Percentiles rank a stretch among this genome's conserved stretches.
Evolutionary conservation across 257 asterid species (phyloP).

Genomic region (Salvia miltiorrhiza): DNA sequence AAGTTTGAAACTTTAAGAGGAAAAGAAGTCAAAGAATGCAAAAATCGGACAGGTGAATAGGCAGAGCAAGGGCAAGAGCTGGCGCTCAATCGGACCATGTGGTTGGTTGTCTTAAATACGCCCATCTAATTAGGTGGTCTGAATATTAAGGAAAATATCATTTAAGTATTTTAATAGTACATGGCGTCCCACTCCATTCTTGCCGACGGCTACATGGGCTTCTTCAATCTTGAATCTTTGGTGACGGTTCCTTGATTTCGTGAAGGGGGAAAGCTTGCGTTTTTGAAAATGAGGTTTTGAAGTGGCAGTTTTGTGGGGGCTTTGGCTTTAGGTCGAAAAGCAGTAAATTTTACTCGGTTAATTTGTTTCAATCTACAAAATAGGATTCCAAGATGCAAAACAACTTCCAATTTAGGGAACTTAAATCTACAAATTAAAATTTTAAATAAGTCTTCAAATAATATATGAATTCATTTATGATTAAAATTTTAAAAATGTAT

Average conservation of each 20-base stretch:
- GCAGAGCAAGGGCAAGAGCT: slow-evolving; percentile 15
- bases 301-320: not conserved
- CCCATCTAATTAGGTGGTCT: slow-evolving; percentile 44
- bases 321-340: not conserved
- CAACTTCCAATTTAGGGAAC: too few relatives aligned
- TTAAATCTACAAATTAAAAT: too few relatives aligned
- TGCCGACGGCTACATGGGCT: slow-evolving; percentile 5
- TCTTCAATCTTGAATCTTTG: slow-evolving; percentile 12
- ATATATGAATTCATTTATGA: too few relatives aligned
- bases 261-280: slow-evolving; percentile 21
- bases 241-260: not conserved
- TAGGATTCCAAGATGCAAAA: too few relatives aligned
- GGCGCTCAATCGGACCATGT: slow-evolving; percentile 16
- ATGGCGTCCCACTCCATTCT: slow-evolving; percentile 20
- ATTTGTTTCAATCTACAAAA: too few relatives aligned
- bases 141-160: not conserved
- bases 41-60: slow-evolving; percentile 6
- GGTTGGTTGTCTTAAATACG: slow-evolving; percentile 47
- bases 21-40: slow-evolving; percentile 19
- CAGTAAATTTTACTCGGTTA: not conserved
- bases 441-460: too few relatives aligned
- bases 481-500: too few relatives aligned
- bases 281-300: not conserved
- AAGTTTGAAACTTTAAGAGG: slow-evolving; percentile 18
- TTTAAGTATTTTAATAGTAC: not conserved